Evolutionary conservation across 2,329 filamentous ascomycete genomes (phyloP).

Genomic region (Exophiala dermatitidis): DNA sequence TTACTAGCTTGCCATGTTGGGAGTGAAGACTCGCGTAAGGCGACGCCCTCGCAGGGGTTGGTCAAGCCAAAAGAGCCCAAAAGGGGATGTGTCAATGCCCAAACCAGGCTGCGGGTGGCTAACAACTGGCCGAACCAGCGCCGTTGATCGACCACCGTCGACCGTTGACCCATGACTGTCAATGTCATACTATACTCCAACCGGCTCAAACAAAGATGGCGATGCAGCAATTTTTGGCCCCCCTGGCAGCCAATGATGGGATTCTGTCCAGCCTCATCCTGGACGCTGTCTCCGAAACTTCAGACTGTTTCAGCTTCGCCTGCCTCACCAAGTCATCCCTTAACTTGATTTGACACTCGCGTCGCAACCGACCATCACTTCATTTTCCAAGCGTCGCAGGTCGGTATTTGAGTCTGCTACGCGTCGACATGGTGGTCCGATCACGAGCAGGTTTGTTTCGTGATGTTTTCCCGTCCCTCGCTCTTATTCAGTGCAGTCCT

Average conservation of each 20-base stretch:
- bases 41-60: constrained; percentile 8
- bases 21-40: constrained; percentile 5
- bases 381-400: constrained; percentile 17
- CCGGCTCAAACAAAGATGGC: neutral
- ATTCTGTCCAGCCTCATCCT: neutral
- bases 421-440: neutral
- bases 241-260: neutral
- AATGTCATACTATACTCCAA: neutral
- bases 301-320: constrained; percentile 13
- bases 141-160: neutral
- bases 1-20: constrained; percentile 3
- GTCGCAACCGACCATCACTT: constrained; percentile 2
- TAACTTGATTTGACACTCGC: constrained; percentile 15
- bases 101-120: constrained; percentile 1
- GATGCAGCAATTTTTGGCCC: neutral
- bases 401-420: neutral
- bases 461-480: neutral
- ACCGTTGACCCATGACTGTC: too few species aligned
- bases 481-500: neutral
- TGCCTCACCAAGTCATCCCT: neutral
- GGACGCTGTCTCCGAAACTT: neutral
- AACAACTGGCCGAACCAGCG: constrained; percentile 1
- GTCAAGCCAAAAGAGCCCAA: neutral
- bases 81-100: neutral
- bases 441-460: neutral